Base-by-base conservation (phyloP, 1,284 basidiomycete species). In the Malassezia pachydermatis region DNA sequence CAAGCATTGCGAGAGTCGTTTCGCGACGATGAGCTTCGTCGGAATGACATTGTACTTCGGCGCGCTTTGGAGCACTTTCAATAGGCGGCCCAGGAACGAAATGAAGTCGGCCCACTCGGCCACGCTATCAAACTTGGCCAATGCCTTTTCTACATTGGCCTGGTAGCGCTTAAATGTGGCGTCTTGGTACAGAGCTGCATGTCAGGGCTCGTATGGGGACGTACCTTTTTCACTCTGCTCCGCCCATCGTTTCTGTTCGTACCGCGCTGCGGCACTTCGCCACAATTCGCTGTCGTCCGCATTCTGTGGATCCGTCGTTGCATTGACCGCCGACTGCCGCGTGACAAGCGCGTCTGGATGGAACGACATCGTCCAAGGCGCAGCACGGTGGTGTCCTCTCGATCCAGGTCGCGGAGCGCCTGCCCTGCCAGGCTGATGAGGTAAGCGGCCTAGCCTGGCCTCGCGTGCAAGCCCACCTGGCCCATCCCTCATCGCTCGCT, bases 51-150 rank as follows among this genome's bases (percentile, higher is more conserved):
- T 85, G 76, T 89, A 96, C 72, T 85, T 81, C 76, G 86, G 81
- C 70, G 86, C 82, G 1, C 84, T 81, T 76, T 98, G 90, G 33
- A 98, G 81, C 0, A 89, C 86, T 79, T 96, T 98, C 60, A 95
- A 81, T 50, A 99, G 75, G 55, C 90, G 84, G 62, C 89, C 90
- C 66, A 99, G 76, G 74, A 98, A 98, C 35, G 92, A 85, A 70
- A 96, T 96, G 73, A 92, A 98, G 76, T 99, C 94, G 51, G 94
- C 92, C 94, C 94, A 99, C 76, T 99, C 94, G 55, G 92, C 87
- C 54, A 96, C 88, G 68, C 81, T 87, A 70, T 96, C 90, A 65
- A 99, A 98, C 1, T 86, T 84, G 58, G 83, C 84, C 23, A 99
- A 77, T 57, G 86, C 87, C 72, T 84, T 84, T 71, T 98, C 94